These are phyloP conservation scores for Eurotiales sp. DNA, from an alignment of 2,329 filamentous ascomycete genomes.

Conservation along the genomic window DNA sequence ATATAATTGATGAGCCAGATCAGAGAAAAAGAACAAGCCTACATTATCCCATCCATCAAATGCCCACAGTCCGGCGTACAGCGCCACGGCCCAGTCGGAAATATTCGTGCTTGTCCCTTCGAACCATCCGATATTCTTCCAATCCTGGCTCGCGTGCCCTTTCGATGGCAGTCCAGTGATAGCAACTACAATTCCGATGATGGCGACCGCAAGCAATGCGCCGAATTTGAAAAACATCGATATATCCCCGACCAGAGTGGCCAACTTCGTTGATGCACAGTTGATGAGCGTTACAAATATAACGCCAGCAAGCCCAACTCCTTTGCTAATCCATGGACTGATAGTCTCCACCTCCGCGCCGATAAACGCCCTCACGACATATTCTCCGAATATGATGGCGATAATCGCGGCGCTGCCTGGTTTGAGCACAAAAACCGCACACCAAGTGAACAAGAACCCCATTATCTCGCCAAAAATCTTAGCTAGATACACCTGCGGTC, in stretches of 20 bases:
- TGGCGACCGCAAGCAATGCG: constrained; percentile 77
- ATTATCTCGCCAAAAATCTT: constrained; percentile 94
- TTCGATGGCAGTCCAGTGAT: constrained; percentile 76
- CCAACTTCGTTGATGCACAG: constrained; percentile 83
- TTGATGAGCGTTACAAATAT: constrained; percentile 77
- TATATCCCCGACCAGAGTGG: constrained; percentile 80
- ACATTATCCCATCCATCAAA: constrained; percentile 99
- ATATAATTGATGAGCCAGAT: background rate
- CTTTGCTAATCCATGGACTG: constrained; percentile 86
- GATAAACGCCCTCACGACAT: constrained; percentile 81
- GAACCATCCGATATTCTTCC: constrained; percentile 88
- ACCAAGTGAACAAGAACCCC: constrained; percentile 96
- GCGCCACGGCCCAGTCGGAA: constrained; percentile 84
- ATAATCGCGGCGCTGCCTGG: constrained; percentile 92
- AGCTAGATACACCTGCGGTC: constrained; percentile 86
- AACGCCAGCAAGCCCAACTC: constrained; percentile 73
- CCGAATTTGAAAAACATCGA: constrained; percentile 98
- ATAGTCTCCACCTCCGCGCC: constrained; percentile 79
- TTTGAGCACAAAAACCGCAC: constrained; percentile 88
- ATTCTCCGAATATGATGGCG: constrained; percentile 96
- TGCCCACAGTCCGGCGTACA: constrained; percentile 95
- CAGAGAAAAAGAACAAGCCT: constrained; percentile 35
- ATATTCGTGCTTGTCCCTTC: constrained; percentile 74
- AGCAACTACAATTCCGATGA: constrained; percentile 86
- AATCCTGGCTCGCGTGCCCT: constrained; percentile 72